Conservation (phyloP, 2,329 filamentous ascomycete genomes). For the Colletotrichum sp. region DNA sequence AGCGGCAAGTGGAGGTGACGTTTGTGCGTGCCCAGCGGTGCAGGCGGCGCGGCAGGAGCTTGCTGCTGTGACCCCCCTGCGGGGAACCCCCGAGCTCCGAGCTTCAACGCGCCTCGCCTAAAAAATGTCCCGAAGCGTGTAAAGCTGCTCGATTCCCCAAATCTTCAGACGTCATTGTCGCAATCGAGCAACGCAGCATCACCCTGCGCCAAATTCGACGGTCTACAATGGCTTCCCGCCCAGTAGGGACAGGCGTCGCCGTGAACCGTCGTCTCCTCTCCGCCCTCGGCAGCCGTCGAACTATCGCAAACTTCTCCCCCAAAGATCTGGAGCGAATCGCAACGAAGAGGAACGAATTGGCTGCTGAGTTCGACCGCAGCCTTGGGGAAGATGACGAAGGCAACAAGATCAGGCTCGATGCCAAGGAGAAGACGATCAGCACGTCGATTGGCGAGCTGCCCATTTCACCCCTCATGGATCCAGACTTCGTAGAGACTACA, state of each 20-base stretch:
- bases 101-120: conserved; percentile 13
- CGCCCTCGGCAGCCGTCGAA: not conserved
- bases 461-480: conserved; percentile 60
- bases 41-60: not conserved
- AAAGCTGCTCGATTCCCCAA: not conserved
- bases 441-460: conserved; percentile 54
- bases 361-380: conserved; percentile 32
- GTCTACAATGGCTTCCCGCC: not conserved
- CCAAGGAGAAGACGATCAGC: conserved; percentile 44
- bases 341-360: not conserved
- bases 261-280: not conserved
- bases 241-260: not conserved
- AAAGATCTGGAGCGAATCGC: not conserved
- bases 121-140: conserved; percentile 19
- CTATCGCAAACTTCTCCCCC: not conserved
- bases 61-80: not conserved
- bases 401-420: conserved; percentile 39
- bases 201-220: not conserved
- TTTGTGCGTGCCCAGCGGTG: not conserved
- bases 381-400: conserved; percentile 34
- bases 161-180: not conserved
- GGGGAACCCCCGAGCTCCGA: conserved; percentile 4
- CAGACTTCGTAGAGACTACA: conserved; percentile 49
- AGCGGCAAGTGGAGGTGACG: conserved; percentile 11
- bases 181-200: not conserved